Percentiles rank a stretch among this genome's conserved stretches.
These are phyloP conservation scores for Xylaria palmicola DNA, from an alignment of 495 filamentous ascomycete species.

Conservation along the genomic window DNA sequence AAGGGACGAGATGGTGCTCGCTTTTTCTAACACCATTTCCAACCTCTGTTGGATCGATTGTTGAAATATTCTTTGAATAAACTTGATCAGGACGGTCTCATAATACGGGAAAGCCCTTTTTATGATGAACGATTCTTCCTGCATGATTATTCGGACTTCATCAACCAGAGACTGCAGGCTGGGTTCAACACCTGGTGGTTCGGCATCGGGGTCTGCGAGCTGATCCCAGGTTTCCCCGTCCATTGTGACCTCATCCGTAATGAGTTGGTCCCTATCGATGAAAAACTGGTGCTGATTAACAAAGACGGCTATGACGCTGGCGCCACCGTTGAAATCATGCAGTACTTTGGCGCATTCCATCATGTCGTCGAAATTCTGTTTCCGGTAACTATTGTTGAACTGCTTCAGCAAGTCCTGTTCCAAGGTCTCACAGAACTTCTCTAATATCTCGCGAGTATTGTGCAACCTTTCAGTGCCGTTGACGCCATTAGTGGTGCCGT, in stretches of 20 bases:
- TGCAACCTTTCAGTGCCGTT: conserved; percentile 38
- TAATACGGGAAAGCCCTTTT: conserved; percentile 94
- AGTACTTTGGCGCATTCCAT: conserved; percentile 89
- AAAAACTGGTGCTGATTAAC: conserved; percentile 99
- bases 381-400: conserved; percentile 93
- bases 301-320: conserved; percentile 90
- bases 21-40: conserved; percentile 95
- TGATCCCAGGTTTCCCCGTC: conserved; percentile 86
- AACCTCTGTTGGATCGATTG: conserved; percentile 95
- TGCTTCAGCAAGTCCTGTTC: conserved; percentile 95
- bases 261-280: conserved; percentile 85
- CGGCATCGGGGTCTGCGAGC: conserved; percentile 89
- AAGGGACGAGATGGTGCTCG: conserved; percentile 82
- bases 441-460: conserved; percentile 86
- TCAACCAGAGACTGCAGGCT: conserved; percentile 88
- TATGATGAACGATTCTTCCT: conserved; percentile 95
- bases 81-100: conserved; percentile 87
- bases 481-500: conserved; percentile 54
- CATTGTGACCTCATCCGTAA: conserved; percentile 82
- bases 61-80: conserved; percentile 93
- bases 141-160: conserved; percentile 92
- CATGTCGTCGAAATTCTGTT: conserved; percentile 95
- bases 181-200: conserved; percentile 85
- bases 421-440: conserved; percentile 93
- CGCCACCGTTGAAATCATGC: conserved; percentile 92